These are phyloP conservation scores for Neophaeococcomyces aloes DNA, from an alignment of 2,329 filamentous ascomycete genomes.

Conservation along the genomic window DNA sequence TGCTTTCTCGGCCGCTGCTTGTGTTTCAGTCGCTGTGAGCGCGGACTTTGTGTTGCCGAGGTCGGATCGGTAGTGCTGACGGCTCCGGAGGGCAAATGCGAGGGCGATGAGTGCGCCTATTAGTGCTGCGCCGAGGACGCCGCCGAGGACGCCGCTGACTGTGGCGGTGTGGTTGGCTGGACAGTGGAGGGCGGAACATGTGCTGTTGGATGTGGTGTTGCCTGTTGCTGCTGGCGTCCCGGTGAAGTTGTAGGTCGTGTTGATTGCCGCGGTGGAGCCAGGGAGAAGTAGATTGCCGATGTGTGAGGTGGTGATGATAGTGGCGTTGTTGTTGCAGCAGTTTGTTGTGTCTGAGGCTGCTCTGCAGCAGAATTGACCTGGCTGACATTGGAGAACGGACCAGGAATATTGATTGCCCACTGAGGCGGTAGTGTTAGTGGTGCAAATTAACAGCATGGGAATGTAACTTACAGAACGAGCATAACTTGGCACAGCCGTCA, in stretches of 20 bases:
- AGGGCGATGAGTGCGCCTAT: conserved; percentile 7
- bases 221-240: background rate
- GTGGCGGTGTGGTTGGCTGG: conserved; percentile 3
- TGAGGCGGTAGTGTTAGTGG: background rate
- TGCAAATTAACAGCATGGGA: background rate
- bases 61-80: background rate
- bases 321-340: conserved; percentile 8
- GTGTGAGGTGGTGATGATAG: conserved; percentile 6
- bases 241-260: conserved; percentile 11
- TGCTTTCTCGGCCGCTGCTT: conserved; percentile 8
- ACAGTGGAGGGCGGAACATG: background rate
- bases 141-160: conserved; percentile 7
- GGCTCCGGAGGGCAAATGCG: conserved; percentile 3
- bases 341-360: conserved; percentile 8
- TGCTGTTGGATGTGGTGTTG: background rate
- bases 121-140: conserved; percentile 8
- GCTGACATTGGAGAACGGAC: conserved; percentile 10
- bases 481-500: conserved; percentile 10
- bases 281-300: conserved; percentile 11
- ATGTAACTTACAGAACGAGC: conserved; percentile 8
- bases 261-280: conserved; percentile 7
- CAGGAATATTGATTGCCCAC: conserved; percentile 7
- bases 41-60: conserved; percentile 3
- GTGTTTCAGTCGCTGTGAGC: conserved; percentile 2
- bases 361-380: conserved; percentile 12